Conservation (phyloP, 192 early-diverging fungal species). For the Spinellus fusiger region DNA sequence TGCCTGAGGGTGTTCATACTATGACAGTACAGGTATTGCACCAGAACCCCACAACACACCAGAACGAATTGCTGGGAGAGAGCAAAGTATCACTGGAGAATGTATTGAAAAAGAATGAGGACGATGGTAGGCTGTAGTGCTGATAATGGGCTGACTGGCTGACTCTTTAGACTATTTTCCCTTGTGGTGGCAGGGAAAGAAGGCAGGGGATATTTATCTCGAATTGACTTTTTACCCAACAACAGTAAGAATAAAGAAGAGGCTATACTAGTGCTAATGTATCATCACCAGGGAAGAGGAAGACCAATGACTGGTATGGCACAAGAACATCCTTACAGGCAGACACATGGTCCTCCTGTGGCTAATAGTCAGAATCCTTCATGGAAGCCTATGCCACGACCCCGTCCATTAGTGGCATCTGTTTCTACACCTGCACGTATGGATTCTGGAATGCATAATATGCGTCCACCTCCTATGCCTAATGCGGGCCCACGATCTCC, state of each 20-base stretch:
- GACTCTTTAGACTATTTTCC: neutral
- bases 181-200: neutral
- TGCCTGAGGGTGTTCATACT: neutral
- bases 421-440: neutral
- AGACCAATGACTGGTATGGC: neutral
- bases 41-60: no score
- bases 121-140: no score
- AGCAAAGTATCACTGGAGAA: no score
- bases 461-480: no score
- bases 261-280: neutral
- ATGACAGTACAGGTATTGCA: neutral
- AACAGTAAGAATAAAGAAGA: neutral
- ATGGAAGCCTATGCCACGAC: neutral
- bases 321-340: neutral
- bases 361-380: neutral
- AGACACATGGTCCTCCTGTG: neutral
- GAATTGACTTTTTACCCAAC: neutral
- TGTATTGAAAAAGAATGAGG: no score
- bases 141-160: no score
- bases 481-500: no score
- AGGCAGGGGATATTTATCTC: neutral
- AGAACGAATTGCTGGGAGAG: no score
- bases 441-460: no score
- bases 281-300: neutral
- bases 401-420: neutral